These are phyloP conservation scores for Arthrobotrys entomopaga DNA, from an alignment of 2,329 filamentous ascomycete genomes.

Conservation along the genomic window DNA sequence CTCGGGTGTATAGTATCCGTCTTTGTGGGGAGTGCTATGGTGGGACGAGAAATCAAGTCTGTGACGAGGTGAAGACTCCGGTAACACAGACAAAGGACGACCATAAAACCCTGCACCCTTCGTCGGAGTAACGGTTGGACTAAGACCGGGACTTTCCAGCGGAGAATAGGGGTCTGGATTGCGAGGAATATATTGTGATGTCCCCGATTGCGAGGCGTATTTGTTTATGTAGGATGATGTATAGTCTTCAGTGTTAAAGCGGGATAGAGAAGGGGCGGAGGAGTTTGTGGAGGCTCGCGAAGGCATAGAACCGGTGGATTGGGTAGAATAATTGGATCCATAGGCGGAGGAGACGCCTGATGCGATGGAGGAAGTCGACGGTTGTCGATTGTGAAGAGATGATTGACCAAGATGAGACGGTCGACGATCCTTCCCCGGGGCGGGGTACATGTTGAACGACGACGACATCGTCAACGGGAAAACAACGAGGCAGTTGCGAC, in stretches of 20 bases:
- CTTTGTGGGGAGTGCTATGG: slow-evolving; percentile 37
- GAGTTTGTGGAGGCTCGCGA: slow-evolving; percentile 51
- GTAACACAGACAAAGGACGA: slow-evolving; percentile 28
- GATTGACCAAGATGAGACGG: slow-evolving; percentile 33
- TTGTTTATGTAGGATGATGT: slow-evolving; percentile 48
- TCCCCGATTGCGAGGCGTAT: slow-evolving; percentile 22
- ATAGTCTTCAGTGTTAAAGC: slow-evolving; percentile 42
- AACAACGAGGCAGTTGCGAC: neutral
- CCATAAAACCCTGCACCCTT: slow-evolving; percentile 33
- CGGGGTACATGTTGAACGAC: slow-evolving; percentile 54
- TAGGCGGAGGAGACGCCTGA: slow-evolving; percentile 52
- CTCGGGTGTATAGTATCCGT: slow-evolving; percentile 42
- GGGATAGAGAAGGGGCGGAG: slow-evolving; percentile 42
- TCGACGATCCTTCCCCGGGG: slow-evolving; percentile 41
- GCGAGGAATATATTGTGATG: slow-evolving; percentile 38
- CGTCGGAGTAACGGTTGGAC: slow-evolving; percentile 48
- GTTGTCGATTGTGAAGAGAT: slow-evolving; percentile 40
- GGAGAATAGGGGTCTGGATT: slow-evolving; percentile 46
- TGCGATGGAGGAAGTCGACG: slow-evolving; percentile 51
- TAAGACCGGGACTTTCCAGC: slow-evolving; percentile 45
- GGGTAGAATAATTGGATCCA: slow-evolving; percentile 51
- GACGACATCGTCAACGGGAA: slow-evolving; percentile 23
- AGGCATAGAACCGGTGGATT: slow-evolving; percentile 48
- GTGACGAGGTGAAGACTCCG: slow-evolving; percentile 26
- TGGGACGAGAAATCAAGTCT: slow-evolving; percentile 47